A percentile compares a stretch with the other conserved stretches of the same genome.
Evolutionary conservation across 768 basidiomycete species (phyloP).

Genomic region (Strobilomyces echinocephalus): DNA sequence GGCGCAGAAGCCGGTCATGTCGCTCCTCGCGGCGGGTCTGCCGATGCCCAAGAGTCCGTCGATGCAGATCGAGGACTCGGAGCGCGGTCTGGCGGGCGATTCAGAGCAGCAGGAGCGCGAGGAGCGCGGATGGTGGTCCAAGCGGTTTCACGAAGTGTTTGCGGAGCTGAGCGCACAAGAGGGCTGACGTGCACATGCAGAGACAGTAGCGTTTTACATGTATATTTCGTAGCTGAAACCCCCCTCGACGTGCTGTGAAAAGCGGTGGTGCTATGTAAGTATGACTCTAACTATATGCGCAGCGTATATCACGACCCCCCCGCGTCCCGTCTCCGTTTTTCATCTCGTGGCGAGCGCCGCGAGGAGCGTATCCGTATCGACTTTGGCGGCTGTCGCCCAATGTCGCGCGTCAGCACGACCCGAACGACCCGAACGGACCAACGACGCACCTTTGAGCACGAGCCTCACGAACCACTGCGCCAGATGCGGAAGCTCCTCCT

Average conservation of each 20-base stretch:
- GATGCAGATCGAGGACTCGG: conserved; percentile 41
- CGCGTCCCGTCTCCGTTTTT: background rate
- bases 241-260: background rate
- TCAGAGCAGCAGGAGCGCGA: conserved; percentile 49
- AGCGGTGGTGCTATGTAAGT: conserved; percentile 5
- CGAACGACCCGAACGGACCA: background rate
- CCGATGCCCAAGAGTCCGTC: conserved; percentile 76
- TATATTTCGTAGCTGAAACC: background rate
- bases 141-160: conserved; percentile 60
- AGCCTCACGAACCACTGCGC: conserved; percentile 63
- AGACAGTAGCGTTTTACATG: background rate
- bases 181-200: background rate
- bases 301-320: conserved; percentile 1
- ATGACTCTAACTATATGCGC: background rate
- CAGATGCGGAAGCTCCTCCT: conserved; percentile 61
- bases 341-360: conserved; percentile 48
- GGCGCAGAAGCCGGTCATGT: conserved; percentile 32
- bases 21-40: conserved; percentile 40
- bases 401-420: background rate
- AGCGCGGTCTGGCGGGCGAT: conserved; percentile 25
- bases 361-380: conserved; percentile 58
- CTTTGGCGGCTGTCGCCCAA: conserved; percentile 49
- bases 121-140: conserved; percentile 71
- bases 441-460: conserved; percentile 63
- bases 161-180: conserved; percentile 44